Evolutionary conservation across 2,329 filamentous ascomycete species (phyloP), one percentile per base, ranked within the genome.

Genomic region (Fusarium sp.): DNA sequence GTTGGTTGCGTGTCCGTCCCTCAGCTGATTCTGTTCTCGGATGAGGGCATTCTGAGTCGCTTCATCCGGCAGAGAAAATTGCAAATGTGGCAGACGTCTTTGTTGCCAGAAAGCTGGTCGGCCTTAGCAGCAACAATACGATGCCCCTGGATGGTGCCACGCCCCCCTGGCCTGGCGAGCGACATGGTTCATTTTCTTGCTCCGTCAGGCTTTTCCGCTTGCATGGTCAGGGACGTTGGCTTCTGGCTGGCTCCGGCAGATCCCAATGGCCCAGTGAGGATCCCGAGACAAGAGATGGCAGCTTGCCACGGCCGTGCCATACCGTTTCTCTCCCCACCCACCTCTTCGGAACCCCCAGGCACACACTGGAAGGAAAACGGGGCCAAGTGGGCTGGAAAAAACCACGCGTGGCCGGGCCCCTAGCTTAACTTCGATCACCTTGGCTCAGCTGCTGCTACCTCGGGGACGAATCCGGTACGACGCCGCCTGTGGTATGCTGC

Each of bases 241-340:
- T 62, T 51, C 63, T 65, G 54, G 68, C 52, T 66, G 58, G 47
- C 57, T 59, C 59, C 60, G 61, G 73, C 56, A 73, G 66, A 74
- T 75, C 65, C 68, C 31, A 68, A 69, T 71, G 69, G 59, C 27
- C 59, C 43, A 30, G 53, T 65, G 48, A 56, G 47, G 43, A 46
- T n/a, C 16, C 36, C 51, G 52, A 31, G 60, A 60, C 54, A 52
- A 27, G 59, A 61, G 62, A 63, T 71, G 64, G 63, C 46, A 65
- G 63, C 63, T 66, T 73, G 73, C 73, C 71, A 75, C 72, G 67
- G 58, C 71, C 68, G 65, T 69, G 66, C 68, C 62, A 71, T 68
- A 62, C 46, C 46, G 31, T 48, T 70, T 65, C 34, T 44, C 34
- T 66, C 53, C 36, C 64, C 65, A 62, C 60, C 52, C 47, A 52